Evolutionary conservation across 768 basidiomycete species (phyloP).

Genomic region (Sarcodon aspratus): DNA sequence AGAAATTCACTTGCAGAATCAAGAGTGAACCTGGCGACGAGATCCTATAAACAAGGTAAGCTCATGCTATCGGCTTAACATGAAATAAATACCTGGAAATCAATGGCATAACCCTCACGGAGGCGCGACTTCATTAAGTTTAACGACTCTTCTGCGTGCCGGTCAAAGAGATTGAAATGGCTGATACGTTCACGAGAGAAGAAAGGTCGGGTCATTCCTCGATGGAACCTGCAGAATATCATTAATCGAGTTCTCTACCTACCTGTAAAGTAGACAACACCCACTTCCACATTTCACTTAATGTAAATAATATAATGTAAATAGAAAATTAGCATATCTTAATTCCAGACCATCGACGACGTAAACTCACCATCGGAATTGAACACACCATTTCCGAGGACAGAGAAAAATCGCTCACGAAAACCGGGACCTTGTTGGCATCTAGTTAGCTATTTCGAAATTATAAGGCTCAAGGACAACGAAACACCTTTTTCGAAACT

Average conservation of each 20-base stretch:
- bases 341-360: not conserved
- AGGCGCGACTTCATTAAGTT: conserved; percentile 15
- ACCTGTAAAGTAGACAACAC: not conserved
- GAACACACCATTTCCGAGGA: conserved; percentile 44
- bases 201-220: conserved; percentile 25
- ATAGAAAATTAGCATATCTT: not conserved
- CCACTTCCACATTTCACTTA: conserved; percentile 66
- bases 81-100: conserved; percentile 11
- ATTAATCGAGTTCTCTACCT: not conserved
- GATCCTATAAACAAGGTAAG: conserved; percentile 19
- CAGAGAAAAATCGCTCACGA: conserved; percentile 14
- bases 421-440: conserved; percentile 12
- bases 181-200: conserved; percentile 22
- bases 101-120: conserved; percentile 12
- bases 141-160: conserved; percentile 12
- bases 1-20: conserved; percentile 44
- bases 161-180: conserved; percentile 22
- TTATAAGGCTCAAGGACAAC: conserved; percentile 7
- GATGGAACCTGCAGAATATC: conserved; percentile 14
- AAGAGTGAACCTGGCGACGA: conserved; percentile 34
- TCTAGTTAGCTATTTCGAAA: not conserved
- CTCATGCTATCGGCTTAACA: not conserved
- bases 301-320: not conserved
- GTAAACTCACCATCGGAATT: conserved; percentile 33
- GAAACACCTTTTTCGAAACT: conserved; percentile 20